phyloP scores from a whole-genome alignment of 2,329 filamentous ascomycete species.

The Penicillium sp. region DNA sequence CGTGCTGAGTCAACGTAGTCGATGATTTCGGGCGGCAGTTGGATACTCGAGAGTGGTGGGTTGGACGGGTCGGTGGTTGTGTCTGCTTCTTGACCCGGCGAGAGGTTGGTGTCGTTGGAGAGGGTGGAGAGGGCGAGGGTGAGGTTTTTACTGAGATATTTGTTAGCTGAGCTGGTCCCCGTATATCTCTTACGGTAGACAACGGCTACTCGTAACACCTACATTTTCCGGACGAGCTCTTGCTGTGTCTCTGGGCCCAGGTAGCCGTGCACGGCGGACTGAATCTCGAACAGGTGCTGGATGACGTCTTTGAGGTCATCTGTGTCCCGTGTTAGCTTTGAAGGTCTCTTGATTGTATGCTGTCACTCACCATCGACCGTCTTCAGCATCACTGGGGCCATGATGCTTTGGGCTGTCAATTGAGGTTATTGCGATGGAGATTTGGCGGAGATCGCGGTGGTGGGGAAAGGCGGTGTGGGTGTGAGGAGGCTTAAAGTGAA shows the following conservation, averaged over 20 bases:
- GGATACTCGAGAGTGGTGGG: slow-evolving; percentile 50
- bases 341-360: no score
- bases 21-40: slow-evolving; percentile 61
- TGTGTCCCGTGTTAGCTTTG: slow-evolving; percentile 21
- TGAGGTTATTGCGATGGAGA: slow-evolving; percentile 1
- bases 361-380: slow-evolving; percentile 21
- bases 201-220: slow-evolving; percentile 5
- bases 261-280: slow-evolving; percentile 59
- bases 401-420: slow-evolving; percentile 1
- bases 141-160: slow-evolving; percentile 46
- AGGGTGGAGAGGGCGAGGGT: slow-evolving; percentile 55
- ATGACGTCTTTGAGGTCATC: slow-evolving; percentile 60
- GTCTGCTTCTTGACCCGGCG: slow-evolving; percentile 21
- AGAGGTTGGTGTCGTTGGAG: slow-evolving; percentile 39
- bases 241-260: slow-evolving; percentile 57
- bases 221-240: slow-evolving; percentile 60
- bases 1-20: slow-evolving; percentile 62
- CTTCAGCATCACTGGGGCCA: slow-evolving; percentile 25
- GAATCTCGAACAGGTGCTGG: slow-evolving; percentile 61
- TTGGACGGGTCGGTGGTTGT: slow-evolving; percentile 34
- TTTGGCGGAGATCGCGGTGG: slow-evolving; percentile 6
- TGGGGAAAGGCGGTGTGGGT: slow-evolving; percentile 19
- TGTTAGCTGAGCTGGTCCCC: background rate
- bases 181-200: background rate
- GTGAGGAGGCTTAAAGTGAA: background rate